Base-by-base conservation (phyloP, 177 flowering plant genomes). In the Vitis hybrid region DNA sequence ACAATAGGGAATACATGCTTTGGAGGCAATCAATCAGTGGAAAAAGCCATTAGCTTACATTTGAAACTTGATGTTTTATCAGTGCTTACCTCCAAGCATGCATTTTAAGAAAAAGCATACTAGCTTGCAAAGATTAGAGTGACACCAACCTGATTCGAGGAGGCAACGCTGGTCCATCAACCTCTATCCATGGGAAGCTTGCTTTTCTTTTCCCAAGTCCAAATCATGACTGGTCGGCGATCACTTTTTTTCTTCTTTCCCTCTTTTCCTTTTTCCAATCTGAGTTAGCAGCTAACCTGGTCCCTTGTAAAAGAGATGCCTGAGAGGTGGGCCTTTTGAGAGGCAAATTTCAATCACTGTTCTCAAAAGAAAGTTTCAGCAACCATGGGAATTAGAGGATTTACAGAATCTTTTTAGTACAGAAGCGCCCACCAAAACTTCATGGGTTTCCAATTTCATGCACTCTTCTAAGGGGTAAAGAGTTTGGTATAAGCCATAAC, bases 201-300 rank as follows among this genome's bases (percentile, higher is more conserved):
- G 13, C 10, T 48, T 22, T n/a, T 61, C 29, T 34, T 15, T 14
- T 22, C 26, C 26, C 26, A 22, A 22, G 26, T 22, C 26, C 26
- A 22, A 22, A 22, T 22, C 26, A 22, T 22, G 26, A 22, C 26
- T 22, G 26, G 26, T 22, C 26, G 26, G 26, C 26, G 26, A 22
- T 22, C 26, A 22, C 26, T 19, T 2, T 26, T 16, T 14, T 59
- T 31, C 16, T 48, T 13, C 1, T 4, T 61, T 16, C n/a, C 3
- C 7, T 18, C 11, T 61, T 63, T 63, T 50, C 67, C n/a, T 19
- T 64, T 64, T 50, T 64, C 22, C 50, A 29, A 19, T 20, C 34
- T 0, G 11, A 50, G 11, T 18, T 64, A 19, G 55, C 29, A 20
- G 50, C 67, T 5, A 2, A 64, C n/a, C 12, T 64, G 55, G 67